A percentile compares a stretch with the other conserved stretches of the same genome.
phyloP scores from a whole-genome alignment of 2,329 filamentous ascomycete genomes.

The Trichophyton rubrum region DNA sequence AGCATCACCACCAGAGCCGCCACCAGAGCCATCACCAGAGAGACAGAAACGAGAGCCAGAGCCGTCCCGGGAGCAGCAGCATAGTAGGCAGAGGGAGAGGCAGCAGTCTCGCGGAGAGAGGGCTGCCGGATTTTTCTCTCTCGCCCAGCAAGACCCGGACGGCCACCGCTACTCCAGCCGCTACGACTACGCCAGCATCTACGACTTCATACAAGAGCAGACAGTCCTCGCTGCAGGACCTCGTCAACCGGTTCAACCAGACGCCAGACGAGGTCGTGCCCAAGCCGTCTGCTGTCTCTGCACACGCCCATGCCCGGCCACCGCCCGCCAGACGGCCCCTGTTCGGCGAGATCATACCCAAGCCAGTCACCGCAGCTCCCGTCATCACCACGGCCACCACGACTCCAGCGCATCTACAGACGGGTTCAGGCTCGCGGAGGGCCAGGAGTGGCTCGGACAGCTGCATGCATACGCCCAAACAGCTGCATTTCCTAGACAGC shows the following conservation, averaged over 20 bases:
- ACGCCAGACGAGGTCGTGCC: slow-evolving; percentile 38
- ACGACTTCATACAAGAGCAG: slow-evolving; percentile 17
- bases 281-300: slow-evolving; percentile 18
- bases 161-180: slow-evolving; percentile 9
- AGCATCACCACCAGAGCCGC: slow-evolving; percentile 23
- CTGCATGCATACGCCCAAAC: slow-evolving; percentile 43
- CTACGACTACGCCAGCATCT: slow-evolving; percentile 15
- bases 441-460: slow-evolving; percentile 59
- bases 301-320: background rate
- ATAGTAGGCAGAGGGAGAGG: background rate
- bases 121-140: slow-evolving; percentile 4
- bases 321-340: slow-evolving; percentile 43
- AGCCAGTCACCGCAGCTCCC: slow-evolving; percentile 19
- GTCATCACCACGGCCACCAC: slow-evolving; percentile 15
- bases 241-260: slow-evolving; percentile 67
- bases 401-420: slow-evolving; percentile 20
- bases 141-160: slow-evolving; percentile 7
- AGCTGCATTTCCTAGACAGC: background rate
- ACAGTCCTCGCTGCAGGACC: slow-evolving; percentile 64
- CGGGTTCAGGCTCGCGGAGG: slow-evolving; percentile 34
- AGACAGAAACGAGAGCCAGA: no score
- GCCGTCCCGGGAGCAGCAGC: background rate
- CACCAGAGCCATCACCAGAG: background rate
- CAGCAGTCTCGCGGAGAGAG: background rate
- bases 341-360: slow-evolving; percentile 62